Conservation (phyloP, 768 basidiomycete species). For the Sarcodon aspratus region DNA sequence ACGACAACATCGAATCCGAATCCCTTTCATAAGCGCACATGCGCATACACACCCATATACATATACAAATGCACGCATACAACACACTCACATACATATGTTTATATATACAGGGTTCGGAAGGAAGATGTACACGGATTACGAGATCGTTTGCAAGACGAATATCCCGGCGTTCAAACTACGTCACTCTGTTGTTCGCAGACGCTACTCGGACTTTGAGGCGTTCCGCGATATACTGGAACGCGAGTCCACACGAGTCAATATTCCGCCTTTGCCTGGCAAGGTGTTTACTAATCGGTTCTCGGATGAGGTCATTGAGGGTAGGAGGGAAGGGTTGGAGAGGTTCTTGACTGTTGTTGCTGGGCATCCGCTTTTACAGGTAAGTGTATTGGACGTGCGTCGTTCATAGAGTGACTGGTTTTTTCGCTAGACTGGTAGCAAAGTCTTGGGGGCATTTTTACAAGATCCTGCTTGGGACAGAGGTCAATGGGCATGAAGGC, state of each 20-base stretch:
- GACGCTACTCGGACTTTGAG: slow-evolving; percentile 59
- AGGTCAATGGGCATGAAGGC: slow-evolving; percentile 55
- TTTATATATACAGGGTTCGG: slow-evolving; percentile 59
- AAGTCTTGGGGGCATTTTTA: slow-evolving; percentile 90
- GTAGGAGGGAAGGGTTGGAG: slow-evolving; percentile 84
- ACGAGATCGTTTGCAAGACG: slow-evolving; percentile 98
- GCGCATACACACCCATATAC: no score
- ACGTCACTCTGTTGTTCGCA: slow-evolving; percentile 50
- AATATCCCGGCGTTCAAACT: slow-evolving; percentile 99
- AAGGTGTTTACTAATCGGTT: slow-evolving; percentile 98
- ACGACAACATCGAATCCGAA: neutral
- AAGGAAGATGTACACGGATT: slow-evolving; percentile 99
- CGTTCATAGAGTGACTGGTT: neutral
- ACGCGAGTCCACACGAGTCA: slow-evolving; percentile 92
- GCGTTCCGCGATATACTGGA: slow-evolving; percentile 98
- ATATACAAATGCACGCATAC: neutral
- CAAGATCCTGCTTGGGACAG: slow-evolving; percentile 93
- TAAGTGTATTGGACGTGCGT: slow-evolving; percentile 20
- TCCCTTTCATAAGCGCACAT: neutral
- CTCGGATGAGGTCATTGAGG: slow-evolving; percentile 95
- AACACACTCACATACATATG: neutral
- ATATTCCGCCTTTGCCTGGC: slow-evolving; percentile 93
- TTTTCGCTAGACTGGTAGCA: slow-evolving; percentile 72
- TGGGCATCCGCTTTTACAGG: slow-evolving; percentile 93
- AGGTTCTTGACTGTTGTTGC: slow-evolving; percentile 94